A percentile compares a stretch with the other conserved stretches of the same genome.
Evolutionary conservation across 2,329 filamentous ascomycete species (phyloP).

Genomic region (Colletotrichum lini): DNA sequence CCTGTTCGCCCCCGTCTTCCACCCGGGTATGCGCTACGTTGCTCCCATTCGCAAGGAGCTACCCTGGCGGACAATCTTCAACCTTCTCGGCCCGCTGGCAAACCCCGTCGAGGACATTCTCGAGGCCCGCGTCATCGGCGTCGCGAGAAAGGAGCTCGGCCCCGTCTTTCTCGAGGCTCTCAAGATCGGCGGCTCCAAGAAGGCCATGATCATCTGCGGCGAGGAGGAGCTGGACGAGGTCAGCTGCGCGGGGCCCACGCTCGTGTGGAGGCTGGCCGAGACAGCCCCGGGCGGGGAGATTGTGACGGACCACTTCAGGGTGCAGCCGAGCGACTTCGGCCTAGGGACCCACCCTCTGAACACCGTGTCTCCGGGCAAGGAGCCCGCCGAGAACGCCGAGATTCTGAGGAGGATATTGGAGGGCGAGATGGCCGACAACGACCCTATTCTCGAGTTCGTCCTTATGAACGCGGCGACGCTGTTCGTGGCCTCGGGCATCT

Average conservation of each 20-base stretch:
- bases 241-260: slow-evolving; percentile 88
- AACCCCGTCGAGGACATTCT: slow-evolving; percentile 89
- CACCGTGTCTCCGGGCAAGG: slow-evolving; percentile 87
- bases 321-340: slow-evolving; percentile 91
- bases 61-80: slow-evolving; percentile 97
- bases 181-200: slow-evolving; percentile 80
- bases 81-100: slow-evolving; percentile 91
- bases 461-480: slow-evolving; percentile 93
- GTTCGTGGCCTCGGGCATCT: slow-evolving; percentile 87
- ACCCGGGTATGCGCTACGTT: slow-evolving; percentile 93
- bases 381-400: slow-evolving; percentile 87
- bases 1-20: slow-evolving; percentile 95
- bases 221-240: slow-evolving; percentile 97
- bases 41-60: slow-evolving; percentile 88
- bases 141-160: slow-evolving; percentile 89
- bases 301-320: slow-evolving; percentile 80
- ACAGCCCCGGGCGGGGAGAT: slow-evolving; percentile 54
- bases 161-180: slow-evolving; percentile 91
- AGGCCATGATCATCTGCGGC: slow-evolving; percentile 92
- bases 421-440: slow-evolving; percentile 79
- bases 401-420: slow-evolving; percentile 84
- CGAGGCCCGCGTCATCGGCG: slow-evolving; percentile 93
- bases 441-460: slow-evolving; percentile 93
- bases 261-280: slow-evolving; percentile 83
- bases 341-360: slow-evolving; percentile 80